Base-by-base conservation (phyloP, 768 basidiomycete species). In the Agrocybe praecox region DNA sequence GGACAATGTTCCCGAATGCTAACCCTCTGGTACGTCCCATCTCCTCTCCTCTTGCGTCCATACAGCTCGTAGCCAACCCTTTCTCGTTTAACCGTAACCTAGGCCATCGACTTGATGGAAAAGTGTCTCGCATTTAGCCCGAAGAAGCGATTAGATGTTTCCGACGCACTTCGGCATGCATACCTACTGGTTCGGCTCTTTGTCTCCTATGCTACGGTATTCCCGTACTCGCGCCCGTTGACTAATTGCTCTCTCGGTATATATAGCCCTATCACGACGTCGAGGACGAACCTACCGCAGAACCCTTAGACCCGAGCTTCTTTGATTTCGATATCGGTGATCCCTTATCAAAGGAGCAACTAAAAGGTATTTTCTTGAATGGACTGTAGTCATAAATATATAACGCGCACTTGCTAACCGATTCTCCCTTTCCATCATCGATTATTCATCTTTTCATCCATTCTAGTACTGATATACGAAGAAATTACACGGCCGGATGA, bases 81-180 rank as follows among this genome's bases (percentile, higher is more conserved):
- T 46, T 40, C 18, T 42, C 22, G 15, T 17, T 29, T 29, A 5
- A 4, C 5, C 5, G n/a, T 36, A 14, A 22, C 52, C 11, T 62
- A 86, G 82, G 89, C 89, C 5, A 79, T 91, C 51, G 91, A 92
- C 68, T 79, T 94, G 51, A 78, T 94, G 77, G 88, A 88, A 59
- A 86, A 85, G 64, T 91, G 88, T 58, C 76, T 95, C 36, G 92
- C 90, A 0, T 94, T 94, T 69, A 90, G 84, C 57, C 96, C 96
- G 9, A 90, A 87, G 67, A 84, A 90, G 67, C 82, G 96, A 15
- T 90, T 98, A 57, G 91, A 92, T 60, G 95, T 92, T 12, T 87
- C 88, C 42, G 88, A 95, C 57, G 93, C 93, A 0, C 77, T 98
- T 52, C 82, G 83, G 58, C 96, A 98, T 74, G 93, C 94, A 0